A percentile compares a stretch with the other conserved stretches of the same genome.
Evolutionary conservation across 2,329 filamentous ascomycete species (phyloP).

Genomic region (Xenoacremonium recifei): DNA sequence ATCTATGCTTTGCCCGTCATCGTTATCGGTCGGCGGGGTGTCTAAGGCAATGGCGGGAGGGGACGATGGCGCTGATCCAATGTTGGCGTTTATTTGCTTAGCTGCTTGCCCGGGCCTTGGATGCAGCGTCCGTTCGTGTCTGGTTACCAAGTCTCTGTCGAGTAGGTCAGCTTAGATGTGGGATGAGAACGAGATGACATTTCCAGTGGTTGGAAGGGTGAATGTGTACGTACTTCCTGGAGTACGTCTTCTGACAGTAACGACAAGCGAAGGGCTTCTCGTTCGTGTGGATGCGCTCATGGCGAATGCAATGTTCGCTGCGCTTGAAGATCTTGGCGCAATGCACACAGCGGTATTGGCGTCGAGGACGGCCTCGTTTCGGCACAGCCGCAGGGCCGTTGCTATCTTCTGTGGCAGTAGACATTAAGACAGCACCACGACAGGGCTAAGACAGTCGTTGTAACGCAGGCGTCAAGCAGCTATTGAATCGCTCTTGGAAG

Average conservation of each 20-base stretch:
- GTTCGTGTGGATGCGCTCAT: conserved; percentile 14
- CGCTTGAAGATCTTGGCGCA: conserved; percentile 15
- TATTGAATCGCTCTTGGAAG: no score
- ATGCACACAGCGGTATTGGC: conserved; percentile 10
- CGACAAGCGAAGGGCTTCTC: conserved; percentile 16
- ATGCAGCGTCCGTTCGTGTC: conserved; percentile 14
- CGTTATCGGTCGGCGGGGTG: no score
- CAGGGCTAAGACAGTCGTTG: no score
- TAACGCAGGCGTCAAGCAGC: no score
- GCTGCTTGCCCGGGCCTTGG: conserved; percentile 1
- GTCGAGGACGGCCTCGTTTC: conserved; percentile 8
- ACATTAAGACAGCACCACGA: no score
- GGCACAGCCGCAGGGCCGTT: no score
- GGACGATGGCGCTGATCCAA: no score
- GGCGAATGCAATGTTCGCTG: conserved; percentile 16
- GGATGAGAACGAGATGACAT: background rate
- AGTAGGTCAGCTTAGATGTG: no score
- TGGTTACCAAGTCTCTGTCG: conserved; percentile 13
- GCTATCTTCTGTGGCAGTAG: no score
- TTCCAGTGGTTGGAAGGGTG: background rate
- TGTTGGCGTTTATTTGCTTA: no score
- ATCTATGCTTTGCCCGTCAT: no score
- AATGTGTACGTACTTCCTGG: conserved; percentile 8
- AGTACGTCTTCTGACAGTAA: conserved; percentile 13
- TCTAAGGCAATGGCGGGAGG: no score